Base-by-base conservation (phyloP, 805 yeast species). In the Blastobotrys peoriensis region DNA sequence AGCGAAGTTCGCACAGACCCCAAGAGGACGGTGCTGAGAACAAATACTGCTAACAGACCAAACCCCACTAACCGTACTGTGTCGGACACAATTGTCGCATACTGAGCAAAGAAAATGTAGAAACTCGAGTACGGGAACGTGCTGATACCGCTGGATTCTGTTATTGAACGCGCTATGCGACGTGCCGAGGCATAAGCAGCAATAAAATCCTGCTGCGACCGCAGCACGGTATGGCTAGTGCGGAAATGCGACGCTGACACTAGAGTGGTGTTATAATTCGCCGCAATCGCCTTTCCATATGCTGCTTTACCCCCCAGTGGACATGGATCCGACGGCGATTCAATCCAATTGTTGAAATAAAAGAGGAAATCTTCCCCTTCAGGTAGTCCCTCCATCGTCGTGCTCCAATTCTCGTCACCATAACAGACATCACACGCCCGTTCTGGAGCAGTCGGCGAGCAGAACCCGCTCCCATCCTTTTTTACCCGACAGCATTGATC, bases 271-370 rank as follows among this genome's bases (percentile, higher is more conserved):
- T 66, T 64, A 23, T 65, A 64, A 45, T 70, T 69, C 21, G 71
- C 65, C 1, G 72, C 65, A 8, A 86, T 66, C 0, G 88, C 70
- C 3, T 70, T 64, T 1, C 84, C 72, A 59, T 91, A 91, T 0
- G 97, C 95, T 0, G 97, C 97, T 57, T 85, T 84, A 2, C 98
- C 98, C 3, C 96, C 98, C 21, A 91, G 67, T 1, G 98, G 96
- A 62, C 98, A 91, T 2, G 91, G 86, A 56, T 85, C 93, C 46
- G 95, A 84, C 20, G 86, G 85, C 1, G 86, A 66, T 33, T 78
- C 71, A 20, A 91, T 85, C 98, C 98, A 91, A 35, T 83, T 76
- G 18, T 75, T 63, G 59, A 88, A 82, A 54, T 71, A 86, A 37
- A 68, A 69, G 78, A 84, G 76, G 57, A 91, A 91, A 28, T 80